These are phyloP conservation scores for Starmerella sp. DNA, from an alignment of 805 yeast species.

Conservation along the genomic window DNA sequence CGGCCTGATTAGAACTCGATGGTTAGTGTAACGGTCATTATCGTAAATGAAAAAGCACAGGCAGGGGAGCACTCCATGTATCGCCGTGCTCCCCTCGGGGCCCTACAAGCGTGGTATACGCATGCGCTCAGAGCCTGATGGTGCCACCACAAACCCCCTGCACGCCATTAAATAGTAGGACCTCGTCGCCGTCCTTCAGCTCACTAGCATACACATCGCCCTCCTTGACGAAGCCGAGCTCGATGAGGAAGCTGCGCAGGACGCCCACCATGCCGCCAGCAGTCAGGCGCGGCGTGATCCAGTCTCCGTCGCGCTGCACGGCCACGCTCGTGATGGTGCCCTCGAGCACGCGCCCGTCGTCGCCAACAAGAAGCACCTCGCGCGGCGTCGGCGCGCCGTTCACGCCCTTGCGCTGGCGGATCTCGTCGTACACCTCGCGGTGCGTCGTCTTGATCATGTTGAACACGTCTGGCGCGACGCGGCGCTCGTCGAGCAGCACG, in stretches of 20 bases:
- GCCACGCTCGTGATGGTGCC: constrained; percentile 80
- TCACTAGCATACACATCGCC: constrained; percentile 37
- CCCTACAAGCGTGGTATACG: background rate
- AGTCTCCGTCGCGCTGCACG: constrained; percentile 39
- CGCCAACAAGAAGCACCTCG: constrained; percentile 65
- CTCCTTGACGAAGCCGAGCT: constrained; percentile 44
- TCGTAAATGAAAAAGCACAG: too few relatives aligned
- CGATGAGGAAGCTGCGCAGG: constrained; percentile 52
- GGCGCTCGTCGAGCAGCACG: constrained; percentile 43
- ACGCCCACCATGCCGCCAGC: constrained; percentile 81
- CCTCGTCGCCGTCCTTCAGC: constrained; percentile 53
- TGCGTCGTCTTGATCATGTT: constrained; percentile 71
- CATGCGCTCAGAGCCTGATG: background rate
- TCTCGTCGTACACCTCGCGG: constrained; percentile 50
- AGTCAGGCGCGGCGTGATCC: constrained; percentile 73
- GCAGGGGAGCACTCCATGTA: background rate
- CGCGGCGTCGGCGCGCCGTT: constrained; percentile 22
- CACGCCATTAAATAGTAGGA: constrained; percentile 69
- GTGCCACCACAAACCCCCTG: constrained; percentile 45
- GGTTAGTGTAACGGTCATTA: too few relatives aligned
- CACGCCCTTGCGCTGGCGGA: constrained; percentile 39
- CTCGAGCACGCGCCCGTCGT: constrained; percentile 54
- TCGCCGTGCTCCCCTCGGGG: background rate
- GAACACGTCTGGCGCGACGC: constrained; percentile 39
- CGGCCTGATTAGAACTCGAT: too few relatives aligned